Evolutionary conservation across 2,329 filamentous ascomycete genomes (phyloP).

Genomic region (Alternaria postmessia): DNA sequence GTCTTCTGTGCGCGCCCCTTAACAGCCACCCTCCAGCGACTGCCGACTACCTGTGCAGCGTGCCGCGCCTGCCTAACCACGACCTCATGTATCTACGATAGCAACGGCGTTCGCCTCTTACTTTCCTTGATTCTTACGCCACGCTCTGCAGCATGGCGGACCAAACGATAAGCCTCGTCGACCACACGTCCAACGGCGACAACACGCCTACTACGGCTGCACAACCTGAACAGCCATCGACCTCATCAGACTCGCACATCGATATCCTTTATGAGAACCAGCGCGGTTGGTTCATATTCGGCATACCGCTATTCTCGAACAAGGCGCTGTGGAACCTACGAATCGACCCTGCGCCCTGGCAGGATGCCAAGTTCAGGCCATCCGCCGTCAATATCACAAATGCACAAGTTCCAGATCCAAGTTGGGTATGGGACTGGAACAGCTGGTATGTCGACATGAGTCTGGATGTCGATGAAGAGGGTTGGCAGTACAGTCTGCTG

Average conservation of each 20-base stretch:
- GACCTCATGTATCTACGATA: constrained; percentile 42
- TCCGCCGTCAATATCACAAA: constrained; percentile 78
- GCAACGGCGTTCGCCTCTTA: constrained; percentile 31
- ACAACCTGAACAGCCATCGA: constrained; percentile 23
- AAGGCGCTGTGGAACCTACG: constrained; percentile 76
- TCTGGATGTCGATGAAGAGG: constrained; percentile 84
- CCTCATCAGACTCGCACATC: constrained; percentile 54
- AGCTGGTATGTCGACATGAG: constrained; percentile 79
- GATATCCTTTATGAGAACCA: constrained; percentile 97
- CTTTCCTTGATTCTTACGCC: constrained; percentile 7
- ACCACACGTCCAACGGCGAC: constrained; percentile 56
- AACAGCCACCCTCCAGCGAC: constrained; percentile 19
- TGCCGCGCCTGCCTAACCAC: constrained; percentile 30
- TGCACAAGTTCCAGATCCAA: constrained; percentile 91
- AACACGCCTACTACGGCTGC: constrained; percentile 36
- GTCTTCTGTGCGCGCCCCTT: constrained; percentile 27
- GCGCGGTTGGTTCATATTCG: constrained; percentile 87
- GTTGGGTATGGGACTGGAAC: constrained; percentile 88
- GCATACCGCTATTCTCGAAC: constrained; percentile 86
- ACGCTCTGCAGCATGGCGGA: constrained; percentile 47
- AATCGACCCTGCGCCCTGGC: constrained; percentile 87
- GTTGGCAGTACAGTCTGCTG: constrained; percentile 95
- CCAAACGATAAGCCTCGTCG: constrained; percentile 75
- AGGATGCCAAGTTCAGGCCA: constrained; percentile 66
- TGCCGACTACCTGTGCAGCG: constrained; percentile 2